phyloP scores from a whole-genome alignment of 2,329 filamentous ascomycete genomes.

The Claviceps quebecensis region DNA sequence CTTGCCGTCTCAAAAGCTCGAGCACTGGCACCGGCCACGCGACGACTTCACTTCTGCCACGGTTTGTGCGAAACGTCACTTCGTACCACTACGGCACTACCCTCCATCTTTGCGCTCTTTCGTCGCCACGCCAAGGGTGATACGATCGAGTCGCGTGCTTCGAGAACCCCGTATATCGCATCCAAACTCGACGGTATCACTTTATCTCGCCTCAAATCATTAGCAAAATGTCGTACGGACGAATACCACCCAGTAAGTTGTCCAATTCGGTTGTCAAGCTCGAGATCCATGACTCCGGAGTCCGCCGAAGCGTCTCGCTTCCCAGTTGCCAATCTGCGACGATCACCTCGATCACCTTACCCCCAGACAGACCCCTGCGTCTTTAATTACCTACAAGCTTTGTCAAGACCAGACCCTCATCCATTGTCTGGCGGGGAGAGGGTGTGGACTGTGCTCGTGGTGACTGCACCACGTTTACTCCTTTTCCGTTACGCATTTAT shows the following conservation, averaged over 20 bases:
- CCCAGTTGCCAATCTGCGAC: neutral
- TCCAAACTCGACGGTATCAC: neutral
- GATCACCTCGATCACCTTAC: neutral
- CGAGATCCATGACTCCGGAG: neutral
- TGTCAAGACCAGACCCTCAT: neutral
- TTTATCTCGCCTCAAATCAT: neutral
- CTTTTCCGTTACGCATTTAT: neutral
- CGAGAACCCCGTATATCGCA: neutral
- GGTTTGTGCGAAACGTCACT: neutral
- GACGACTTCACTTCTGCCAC: neutral
- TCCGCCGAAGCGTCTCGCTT: neutral
- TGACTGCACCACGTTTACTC: neutral
- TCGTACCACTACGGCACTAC: neutral
- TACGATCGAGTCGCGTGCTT: neutral
- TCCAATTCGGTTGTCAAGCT: neutral
- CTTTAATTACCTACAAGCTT: neutral
- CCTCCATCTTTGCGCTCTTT: neutral
- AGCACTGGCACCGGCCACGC: neutral
- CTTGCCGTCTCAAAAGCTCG: neutral
- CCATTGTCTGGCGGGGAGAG: neutral
- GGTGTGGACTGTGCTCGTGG: neutral
- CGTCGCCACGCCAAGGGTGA: neutral
- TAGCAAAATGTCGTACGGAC: conserved; percentile 3
- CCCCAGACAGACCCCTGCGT: neutral
- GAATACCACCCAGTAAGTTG: neutral